Base-by-base conservation (phyloP, 768 basidiomycete species). In the Collybia nuda region DNA sequence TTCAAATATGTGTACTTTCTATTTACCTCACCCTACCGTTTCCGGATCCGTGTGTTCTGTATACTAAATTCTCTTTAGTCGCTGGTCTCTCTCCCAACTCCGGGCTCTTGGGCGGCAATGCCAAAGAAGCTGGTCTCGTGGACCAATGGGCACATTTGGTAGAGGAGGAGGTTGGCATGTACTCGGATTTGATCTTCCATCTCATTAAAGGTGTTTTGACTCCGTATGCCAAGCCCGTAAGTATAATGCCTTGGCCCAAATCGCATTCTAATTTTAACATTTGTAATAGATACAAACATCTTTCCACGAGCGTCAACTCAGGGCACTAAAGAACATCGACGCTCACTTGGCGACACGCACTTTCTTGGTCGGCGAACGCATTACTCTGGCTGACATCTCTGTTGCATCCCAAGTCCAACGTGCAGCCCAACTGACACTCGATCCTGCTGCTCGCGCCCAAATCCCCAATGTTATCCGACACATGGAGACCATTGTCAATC, bases 321-420 rank as follows among this genome's bases (percentile, higher is more conserved):
- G 80, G 40, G 70, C 81, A 17, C 76, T 97, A 44, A 72, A 72
- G 36, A 84, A 82, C 56, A 76, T 98, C 50, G 82, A 99, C 57
- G 67, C 71, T 28, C 80, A 90, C 74, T 84, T 99, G 60, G 65
- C 76, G 43, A 77, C 82, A 50, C 84, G 81, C 63, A 99, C 96
- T 40, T 98, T 85, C 81, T 81, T 98, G 62, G 93, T 93, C 48
- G 87, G 86, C 57, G 92, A 99, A 67, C 90, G 96, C 63, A 88
- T 98, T 78, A 92, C 93, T 54, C 79, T 96, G 41, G 97, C 94
- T 56, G 97, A 99, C 62, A 67, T 99, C 69, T 66, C 68, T 63
- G 59, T 91, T 56, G 90, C 88, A 32, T 67, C 76, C 46, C 56
- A 79, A 63, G 65, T 93, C 54, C 75, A 76, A 56, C 75, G 75